phyloP scores from a whole-genome alignment of 768 basidiomycete genomes.

The Tulasnella sp. region DNA sequence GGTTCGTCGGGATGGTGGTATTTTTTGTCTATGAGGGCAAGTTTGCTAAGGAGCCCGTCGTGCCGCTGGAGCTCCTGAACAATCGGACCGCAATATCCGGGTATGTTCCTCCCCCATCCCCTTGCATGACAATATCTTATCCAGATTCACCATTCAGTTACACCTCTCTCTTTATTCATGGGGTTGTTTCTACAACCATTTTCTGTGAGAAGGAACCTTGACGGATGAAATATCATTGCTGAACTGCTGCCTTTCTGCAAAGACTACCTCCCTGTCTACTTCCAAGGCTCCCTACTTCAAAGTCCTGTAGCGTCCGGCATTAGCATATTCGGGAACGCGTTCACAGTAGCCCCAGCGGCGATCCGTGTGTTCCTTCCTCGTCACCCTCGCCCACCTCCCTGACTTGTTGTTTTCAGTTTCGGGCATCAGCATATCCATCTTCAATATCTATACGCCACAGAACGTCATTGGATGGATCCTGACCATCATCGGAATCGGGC shows the following conservation, averaged over 20 bases:
- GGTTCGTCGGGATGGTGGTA: constrained; percentile 28
- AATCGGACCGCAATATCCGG: constrained; percentile 25
- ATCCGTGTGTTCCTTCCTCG: constrained; percentile 7
- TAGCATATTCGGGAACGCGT: constrained; percentile 2
- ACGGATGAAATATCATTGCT: too few relatives aligned
- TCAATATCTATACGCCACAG: constrained; percentile 30
- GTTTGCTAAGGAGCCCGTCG: constrained; percentile 26
- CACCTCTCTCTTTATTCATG: too few relatives aligned
- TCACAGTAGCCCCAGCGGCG: constrained; percentile 21
- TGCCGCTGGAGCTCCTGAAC: constrained; percentile 25
- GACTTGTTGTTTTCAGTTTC: not conserved
- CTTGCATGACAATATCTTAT: too few relatives aligned
- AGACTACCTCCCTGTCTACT: constrained; percentile 22
- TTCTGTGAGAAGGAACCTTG: too few relatives aligned
- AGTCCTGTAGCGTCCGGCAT: constrained; percentile 11
- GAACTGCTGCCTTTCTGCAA: too few relatives aligned
- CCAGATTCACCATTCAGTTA: too few relatives aligned
- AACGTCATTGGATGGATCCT: constrained; percentile 30
- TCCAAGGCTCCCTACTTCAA: constrained; percentile 20
- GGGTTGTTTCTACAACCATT: too few relatives aligned
- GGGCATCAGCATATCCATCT: constrained; percentile 23
- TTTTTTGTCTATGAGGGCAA: constrained; percentile 34
- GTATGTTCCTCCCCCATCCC: too few relatives aligned
- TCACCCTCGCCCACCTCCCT: not conserved
- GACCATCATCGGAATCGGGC: constrained; percentile 27